Evolutionary conservation across 768 basidiomycete genomes (phyloP), one percentile per base, ranked within the genome.

Genomic region (Pleurotus eryngii): DNA sequence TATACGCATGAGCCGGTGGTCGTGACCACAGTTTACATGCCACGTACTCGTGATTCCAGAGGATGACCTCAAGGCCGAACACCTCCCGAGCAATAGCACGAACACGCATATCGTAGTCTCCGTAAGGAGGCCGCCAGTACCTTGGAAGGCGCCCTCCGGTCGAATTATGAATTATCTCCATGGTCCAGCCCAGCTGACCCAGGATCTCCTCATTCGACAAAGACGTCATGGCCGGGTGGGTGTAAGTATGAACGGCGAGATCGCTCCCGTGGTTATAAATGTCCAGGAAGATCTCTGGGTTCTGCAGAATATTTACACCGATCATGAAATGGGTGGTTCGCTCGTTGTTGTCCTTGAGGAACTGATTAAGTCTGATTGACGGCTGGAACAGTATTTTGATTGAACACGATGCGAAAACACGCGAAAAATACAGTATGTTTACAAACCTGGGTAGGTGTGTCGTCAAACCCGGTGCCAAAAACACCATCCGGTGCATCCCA

Each of bases 41-140:
- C 15, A 11, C 82, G 51, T 72, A 91, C 89, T 95, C 95, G 57
- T 86, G 82, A 71, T 95, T 95, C 95, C 95, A 98, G 62, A 92
- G 72, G 56, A 95, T 81, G n/a, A 90, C 89, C 18, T 79, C 78
- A 60, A 98, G 70, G 20, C 90, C 92, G 67, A 97, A 95, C 26
- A 83, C 73, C 67, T 92, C 85, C 67, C 81, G 77, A 22, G 95
- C 95, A 65, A 98, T 92, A 3, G 93, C 86, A 35, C 83, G 77
- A 26, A 96, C 90, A 48, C 95, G 83, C 70, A 80, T 82, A 66
- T 98, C 95, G 46, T 81, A 81, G 68, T 95, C 90, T 37, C 91
- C 92, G 65, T 83, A 93, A 7, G 92, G 92, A 2, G 92, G 92
- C n/a, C 92, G 74, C 94, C 94, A 97, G 76, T 79, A 95, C 47